phyloP scores from a whole-genome alignment of 306 rosid species.

The Dalbergia oliveri region DNA sequence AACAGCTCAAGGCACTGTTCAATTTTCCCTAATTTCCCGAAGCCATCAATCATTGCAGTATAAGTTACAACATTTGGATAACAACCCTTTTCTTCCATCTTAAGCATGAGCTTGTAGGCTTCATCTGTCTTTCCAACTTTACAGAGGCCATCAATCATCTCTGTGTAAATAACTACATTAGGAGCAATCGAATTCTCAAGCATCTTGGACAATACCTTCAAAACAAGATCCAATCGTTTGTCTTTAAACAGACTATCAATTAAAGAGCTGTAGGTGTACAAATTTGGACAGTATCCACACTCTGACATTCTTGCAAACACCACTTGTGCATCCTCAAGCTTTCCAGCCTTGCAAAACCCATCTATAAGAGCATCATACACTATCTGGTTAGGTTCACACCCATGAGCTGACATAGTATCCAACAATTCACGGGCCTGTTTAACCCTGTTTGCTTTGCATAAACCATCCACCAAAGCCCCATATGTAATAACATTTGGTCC shows the following conservation, averaged over 20 bases:
- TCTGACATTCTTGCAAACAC: conserved; percentile 82
- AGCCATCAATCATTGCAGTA: conserved; percentile 91
- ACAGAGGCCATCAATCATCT: conserved; percentile 89
- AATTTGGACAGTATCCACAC: conserved; percentile 74
- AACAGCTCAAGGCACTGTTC: conserved; percentile 78
- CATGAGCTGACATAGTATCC: conserved; percentile 70
- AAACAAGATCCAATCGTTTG: conserved; percentile 75
- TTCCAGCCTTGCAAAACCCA: conserved; percentile 85
- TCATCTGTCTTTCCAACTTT: conserved; percentile 81
- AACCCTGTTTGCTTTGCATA: conserved; percentile 82
- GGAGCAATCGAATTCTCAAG: conserved; percentile 77
- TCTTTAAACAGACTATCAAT: conserved; percentile 82
- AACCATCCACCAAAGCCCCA: conserved; percentile 94
- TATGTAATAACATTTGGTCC: conserved; percentile 75
- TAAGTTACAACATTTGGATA: conserved; percentile 87
- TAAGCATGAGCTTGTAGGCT: conserved; percentile 82
- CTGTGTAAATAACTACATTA: conserved; percentile 88
- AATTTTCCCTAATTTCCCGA: conserved; percentile 75
- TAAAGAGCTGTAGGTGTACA: conserved; percentile 85
- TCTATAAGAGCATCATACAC: conserved; percentile 87
- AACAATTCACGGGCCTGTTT: conserved; percentile 72
- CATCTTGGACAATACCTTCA: conserved; percentile 86
- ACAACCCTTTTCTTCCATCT: conserved; percentile 89
- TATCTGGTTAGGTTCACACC: conserved; percentile 76
- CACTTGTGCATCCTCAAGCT: conserved; percentile 81